A percentile compares a stretch with the other conserved stretches of the same genome.
phyloP scores from a whole-genome alignment of 306 rosid species.

The Echinosophora koreensis region DNA sequence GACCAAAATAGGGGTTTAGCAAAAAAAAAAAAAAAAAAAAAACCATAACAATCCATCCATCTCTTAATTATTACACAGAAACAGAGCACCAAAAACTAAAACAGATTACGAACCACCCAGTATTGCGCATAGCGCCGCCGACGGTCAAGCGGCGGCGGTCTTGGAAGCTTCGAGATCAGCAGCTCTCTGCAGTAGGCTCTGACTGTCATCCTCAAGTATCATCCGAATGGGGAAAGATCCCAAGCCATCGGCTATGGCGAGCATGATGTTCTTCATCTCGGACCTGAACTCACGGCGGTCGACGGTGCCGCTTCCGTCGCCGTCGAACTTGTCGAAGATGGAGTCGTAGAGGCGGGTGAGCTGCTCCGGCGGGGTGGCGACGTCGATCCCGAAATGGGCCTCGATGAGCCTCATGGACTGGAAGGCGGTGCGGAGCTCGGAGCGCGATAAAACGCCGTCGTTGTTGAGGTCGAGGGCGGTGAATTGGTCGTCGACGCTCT shows the following conservation, averaged over 20 bases:
- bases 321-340: constrained; percentile 76
- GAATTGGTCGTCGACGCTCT: constrained; percentile 72
- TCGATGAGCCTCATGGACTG: constrained; percentile 82
- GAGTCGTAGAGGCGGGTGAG: constrained; percentile 74
- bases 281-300: constrained; percentile 67
- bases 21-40: no score
- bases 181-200: constrained; percentile 71
- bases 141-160: neutral
- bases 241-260: constrained; percentile 88
- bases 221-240: constrained; percentile 85
- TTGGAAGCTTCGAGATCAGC: constrained; percentile 92
- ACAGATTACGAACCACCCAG: neutral
- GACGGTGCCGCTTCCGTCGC: constrained; percentile 70
- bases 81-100: neutral
- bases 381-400: constrained; percentile 83
- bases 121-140: neutral
- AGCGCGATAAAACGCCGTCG: constrained; percentile 84
- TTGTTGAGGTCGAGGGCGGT: constrained; percentile 67
- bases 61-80: neutral
- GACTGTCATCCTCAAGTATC: constrained; percentile 71
- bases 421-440: constrained; percentile 82
- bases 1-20: no score
- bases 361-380: constrained; percentile 67
- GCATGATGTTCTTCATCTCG: constrained; percentile 87
- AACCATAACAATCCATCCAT: neutral